These are phyloP conservation scores for Pythium utonaiense DNA, from an alignment of 352 stramenopile species.

Conservation along the genomic window DNA sequence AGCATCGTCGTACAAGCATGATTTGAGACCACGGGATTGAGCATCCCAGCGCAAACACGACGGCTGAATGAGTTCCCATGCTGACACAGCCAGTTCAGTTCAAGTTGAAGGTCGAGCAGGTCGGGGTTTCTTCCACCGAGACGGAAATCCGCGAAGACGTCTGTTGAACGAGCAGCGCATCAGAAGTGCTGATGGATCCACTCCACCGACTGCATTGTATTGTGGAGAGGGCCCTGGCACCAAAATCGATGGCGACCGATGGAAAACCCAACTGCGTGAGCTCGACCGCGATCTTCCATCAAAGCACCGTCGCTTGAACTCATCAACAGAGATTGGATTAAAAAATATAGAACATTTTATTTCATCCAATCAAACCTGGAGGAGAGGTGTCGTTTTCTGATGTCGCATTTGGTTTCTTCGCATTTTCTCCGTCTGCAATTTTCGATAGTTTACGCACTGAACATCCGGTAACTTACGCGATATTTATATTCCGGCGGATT, in stretches of 20 bases:
- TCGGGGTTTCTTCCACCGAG: background rate
- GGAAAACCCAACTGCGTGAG: too few relatives aligned
- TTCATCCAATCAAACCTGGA: slow-evolving; percentile 18
- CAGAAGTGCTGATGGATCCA: too few relatives aligned
- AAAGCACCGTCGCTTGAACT: background rate
- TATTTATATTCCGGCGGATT: background rate
- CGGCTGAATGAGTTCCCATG: too few relatives aligned
- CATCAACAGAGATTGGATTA: background rate
- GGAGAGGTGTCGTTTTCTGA: slow-evolving; percentile 7
- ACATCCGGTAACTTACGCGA: background rate
- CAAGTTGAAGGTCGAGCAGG: background rate
- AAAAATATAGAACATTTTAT: slow-evolving; percentile 5
- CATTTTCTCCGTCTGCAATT: slow-evolving; percentile 15
- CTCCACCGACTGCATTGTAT: too few relatives aligned
- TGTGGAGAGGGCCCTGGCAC: too few relatives aligned
- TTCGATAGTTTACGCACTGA: slow-evolving; percentile 18
- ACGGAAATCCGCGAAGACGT: background rate
- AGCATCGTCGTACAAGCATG: too few relatives aligned
- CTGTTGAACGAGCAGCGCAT: too few relatives aligned
- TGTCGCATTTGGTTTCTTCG: slow-evolving; percentile 8
- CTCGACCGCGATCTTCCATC: slow-evolving; percentile 2
- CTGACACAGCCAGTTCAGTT: too few relatives aligned
- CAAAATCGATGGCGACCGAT: too few relatives aligned
- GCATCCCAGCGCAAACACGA: too few relatives aligned
- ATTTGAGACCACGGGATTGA: too few relatives aligned